Conservation (phyloP, 805 yeast genomes). For the Metschnikowia henanensis region DNA sequence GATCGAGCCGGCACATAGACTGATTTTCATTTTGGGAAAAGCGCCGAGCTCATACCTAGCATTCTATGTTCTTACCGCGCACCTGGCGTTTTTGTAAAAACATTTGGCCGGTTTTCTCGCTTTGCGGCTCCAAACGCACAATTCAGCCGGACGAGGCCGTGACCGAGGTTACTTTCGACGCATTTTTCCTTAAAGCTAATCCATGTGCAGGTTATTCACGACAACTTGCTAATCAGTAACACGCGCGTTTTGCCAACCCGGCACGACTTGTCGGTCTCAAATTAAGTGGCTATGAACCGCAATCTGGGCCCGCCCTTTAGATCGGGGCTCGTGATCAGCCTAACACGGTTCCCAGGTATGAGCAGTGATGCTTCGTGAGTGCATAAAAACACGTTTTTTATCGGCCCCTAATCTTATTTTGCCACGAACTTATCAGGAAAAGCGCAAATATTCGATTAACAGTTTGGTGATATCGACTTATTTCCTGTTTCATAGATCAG, state of each 20-base stretch:
- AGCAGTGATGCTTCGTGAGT: not conserved
- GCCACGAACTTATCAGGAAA: not conserved
- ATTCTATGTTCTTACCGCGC: no score
- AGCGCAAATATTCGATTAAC: not conserved
- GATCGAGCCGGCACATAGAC: no score
- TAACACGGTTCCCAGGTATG: no score
- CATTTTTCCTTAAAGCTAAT: not conserved
- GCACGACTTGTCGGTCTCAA: conserved; percentile 1
- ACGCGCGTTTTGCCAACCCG: not conserved
- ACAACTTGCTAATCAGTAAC: not conserved
- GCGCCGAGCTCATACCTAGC: no score
- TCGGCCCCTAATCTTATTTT: not conserved
- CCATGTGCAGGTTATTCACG: not conserved
- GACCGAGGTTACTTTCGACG: not conserved
- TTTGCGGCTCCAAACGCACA: no score
- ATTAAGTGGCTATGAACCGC: not conserved
- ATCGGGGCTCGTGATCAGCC: conserved; percentile 4
- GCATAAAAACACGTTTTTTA: not conserved
- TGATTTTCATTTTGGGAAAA: no score
- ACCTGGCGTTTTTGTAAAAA: no score
- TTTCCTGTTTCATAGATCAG: no score
- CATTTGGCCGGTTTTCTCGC: no score
- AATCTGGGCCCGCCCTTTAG: not conserved
- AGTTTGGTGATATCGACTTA: no score
- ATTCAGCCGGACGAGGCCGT: no score